phyloP scores from a whole-genome alignment of 805 yeast genomes.

The Hanseniaspora lachancei region DNA sequence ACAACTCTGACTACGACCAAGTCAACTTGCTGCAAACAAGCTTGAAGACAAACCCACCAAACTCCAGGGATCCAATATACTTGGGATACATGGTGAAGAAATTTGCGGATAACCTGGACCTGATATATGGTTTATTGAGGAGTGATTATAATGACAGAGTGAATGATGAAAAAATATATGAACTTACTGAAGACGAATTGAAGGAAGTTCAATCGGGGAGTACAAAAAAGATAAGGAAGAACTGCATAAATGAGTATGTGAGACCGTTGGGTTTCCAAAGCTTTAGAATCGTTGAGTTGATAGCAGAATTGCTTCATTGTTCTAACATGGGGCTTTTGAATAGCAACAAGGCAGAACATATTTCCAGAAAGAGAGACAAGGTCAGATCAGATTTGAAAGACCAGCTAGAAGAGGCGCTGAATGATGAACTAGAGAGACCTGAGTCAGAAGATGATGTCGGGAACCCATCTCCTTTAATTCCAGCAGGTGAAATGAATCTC shows the following conservation, averaged over 20 bases:
- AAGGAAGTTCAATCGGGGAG: constrained; percentile 15
- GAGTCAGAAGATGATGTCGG: constrained; percentile 14
- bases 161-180: constrained; percentile 6
- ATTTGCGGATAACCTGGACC: constrained; percentile 48
- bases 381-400: constrained; percentile 44
- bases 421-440: constrained; percentile 21
- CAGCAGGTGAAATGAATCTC: neutral
- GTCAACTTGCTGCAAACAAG: constrained; percentile 66
- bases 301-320: constrained; percentile 91
- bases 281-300: constrained; percentile 77
- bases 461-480: neutral
- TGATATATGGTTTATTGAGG: constrained; percentile 30
- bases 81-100: constrained; percentile 67
- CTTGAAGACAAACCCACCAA: constrained; percentile 74
- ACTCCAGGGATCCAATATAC: constrained; percentile 78
- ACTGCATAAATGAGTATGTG: constrained; percentile 48
- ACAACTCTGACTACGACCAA: constrained; percentile 87
- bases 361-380: constrained; percentile 55
- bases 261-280: constrained; percentile 82
- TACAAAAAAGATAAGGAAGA: constrained; percentile 24
- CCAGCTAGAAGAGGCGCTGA: constrained; percentile 26
- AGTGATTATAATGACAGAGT: constrained; percentile 11
- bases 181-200: constrained; percentile 19
- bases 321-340: constrained; percentile 92
- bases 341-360: constrained; percentile 55